Conservation (phyloP, 768 basidiomycete genomes). For the Pisolithus marmoratus region DNA sequence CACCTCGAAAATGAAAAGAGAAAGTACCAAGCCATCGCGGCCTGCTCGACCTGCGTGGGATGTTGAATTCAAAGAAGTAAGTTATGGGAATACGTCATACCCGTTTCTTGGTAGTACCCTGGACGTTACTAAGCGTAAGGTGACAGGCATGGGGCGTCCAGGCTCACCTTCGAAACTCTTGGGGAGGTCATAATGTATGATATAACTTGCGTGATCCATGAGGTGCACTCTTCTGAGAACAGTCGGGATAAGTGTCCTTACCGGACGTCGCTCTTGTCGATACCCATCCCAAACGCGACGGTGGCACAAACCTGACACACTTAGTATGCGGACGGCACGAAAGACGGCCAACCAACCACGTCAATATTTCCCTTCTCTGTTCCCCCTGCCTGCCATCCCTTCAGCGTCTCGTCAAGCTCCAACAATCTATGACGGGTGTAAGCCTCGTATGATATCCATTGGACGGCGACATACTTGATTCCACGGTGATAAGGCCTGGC, state of each 20-base stretch:
- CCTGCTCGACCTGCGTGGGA: slow-evolving; percentile 61
- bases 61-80: slow-evolving; percentile 1
- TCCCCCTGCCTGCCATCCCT: slow-evolving; percentile 57
- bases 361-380: slow-evolving; percentile 52
- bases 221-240: slow-evolving; percentile 10
- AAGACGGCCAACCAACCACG: slow-evolving; percentile 48
- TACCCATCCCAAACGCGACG: slow-evolving; percentile 83
- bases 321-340: neutral
- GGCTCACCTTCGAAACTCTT: slow-evolving; percentile 74
- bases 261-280: slow-evolving; percentile 79
- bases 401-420: slow-evolving; percentile 46
- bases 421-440: slow-evolving; percentile 29
- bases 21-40: slow-evolving; percentile 64
- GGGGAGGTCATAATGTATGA: slow-evolving; percentile 78
- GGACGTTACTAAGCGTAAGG: neutral
- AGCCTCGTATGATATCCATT: neutral
- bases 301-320: slow-evolving; percentile 62
- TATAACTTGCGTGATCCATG: slow-evolving; percentile 38
- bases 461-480: slow-evolving; percentile 37
- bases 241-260: slow-evolving; percentile 17
- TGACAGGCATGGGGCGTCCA: neutral
- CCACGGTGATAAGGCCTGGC: slow-evolving; percentile 75
- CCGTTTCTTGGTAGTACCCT: slow-evolving; percentile 89
- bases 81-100: slow-evolving; percentile 29
- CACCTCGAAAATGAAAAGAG: neutral